These are phyloP conservation scores for Curvularia spicifera DNA, from an alignment of 2,329 filamentous ascomycete genomes.

Conservation along the genomic window DNA sequence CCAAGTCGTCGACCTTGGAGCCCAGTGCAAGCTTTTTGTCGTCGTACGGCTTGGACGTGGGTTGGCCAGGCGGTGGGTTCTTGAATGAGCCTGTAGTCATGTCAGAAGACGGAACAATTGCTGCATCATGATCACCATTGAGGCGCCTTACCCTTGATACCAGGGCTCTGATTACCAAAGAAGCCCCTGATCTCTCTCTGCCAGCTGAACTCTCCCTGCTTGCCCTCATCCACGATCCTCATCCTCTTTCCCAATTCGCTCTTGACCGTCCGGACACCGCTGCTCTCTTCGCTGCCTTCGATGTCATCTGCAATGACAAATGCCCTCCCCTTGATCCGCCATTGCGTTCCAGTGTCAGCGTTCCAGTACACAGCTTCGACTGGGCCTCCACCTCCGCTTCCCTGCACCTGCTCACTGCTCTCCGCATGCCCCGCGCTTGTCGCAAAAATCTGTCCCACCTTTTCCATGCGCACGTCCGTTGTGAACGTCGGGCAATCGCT, in stretches of 20 bases:
- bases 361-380: constrained; percentile 90
- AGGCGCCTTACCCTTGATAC: constrained; percentile 69
- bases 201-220: constrained; percentile 73
- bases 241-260: constrained; percentile 68
- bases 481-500: constrained; percentile 84
- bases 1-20: constrained; percentile 71
- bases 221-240: constrained; percentile 59
- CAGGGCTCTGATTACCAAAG: constrained; percentile 86
- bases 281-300: constrained; percentile 60
- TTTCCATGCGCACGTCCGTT: constrained; percentile 87
- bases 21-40: constrained; percentile 57
- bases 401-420: constrained; percentile 51
- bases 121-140: not conserved
- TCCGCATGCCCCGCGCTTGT: constrained; percentile 57
- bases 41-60: constrained; percentile 54
- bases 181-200: constrained; percentile 78
- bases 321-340: constrained; percentile 79
- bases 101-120: constrained; percentile 13
- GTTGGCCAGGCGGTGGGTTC: constrained; percentile 61
- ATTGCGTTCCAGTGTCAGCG: constrained; percentile 74
- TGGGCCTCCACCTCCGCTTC: constrained; percentile 68
- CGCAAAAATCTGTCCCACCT: constrained; percentile 73
- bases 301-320: constrained; percentile 77
- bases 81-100: constrained; percentile 64
- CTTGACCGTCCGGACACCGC: constrained; percentile 64